phyloP scores from a whole-genome alignment of 2,329 filamentous ascomycete species.

The Pyrenochaeta sp. region DNA sequence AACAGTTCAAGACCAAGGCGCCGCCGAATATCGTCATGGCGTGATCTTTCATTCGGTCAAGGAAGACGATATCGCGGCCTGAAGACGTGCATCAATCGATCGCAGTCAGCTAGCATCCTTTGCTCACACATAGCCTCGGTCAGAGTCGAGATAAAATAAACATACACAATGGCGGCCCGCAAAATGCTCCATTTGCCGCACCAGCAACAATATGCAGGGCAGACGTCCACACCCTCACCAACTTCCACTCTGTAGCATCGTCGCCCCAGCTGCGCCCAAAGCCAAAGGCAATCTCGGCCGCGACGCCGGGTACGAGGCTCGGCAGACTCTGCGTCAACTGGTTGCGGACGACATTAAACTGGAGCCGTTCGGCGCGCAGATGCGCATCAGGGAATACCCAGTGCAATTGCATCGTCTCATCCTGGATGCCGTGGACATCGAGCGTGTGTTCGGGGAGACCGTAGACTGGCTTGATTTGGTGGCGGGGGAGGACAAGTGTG shows the following conservation, averaged over 20 bases:
- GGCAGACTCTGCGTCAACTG: background rate
- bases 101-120: background rate
- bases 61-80: background rate
- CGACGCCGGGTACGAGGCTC: background rate
- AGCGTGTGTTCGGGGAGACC: background rate
- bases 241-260: background rate
- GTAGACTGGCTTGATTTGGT: background rate
- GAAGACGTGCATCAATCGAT: background rate
- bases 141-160: background rate
- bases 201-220: background rate
- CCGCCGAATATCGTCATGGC: background rate
- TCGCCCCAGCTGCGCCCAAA: background rate
- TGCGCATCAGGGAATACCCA: background rate
- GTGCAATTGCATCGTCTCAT: background rate
- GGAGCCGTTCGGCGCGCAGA: background rate
- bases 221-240: background rate
- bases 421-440: background rate
- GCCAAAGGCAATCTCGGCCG: background rate
- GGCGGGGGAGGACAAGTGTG: background rate
- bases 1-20: no score
- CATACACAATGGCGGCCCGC: background rate
- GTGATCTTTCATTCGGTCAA: background rate
- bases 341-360: background rate
- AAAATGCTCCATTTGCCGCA: background rate
- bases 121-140: no score